A percentile compares a stretch with the other conserved stretches of the same genome.
Evolutionary conservation across 106 monocot genomes (phyloP).

Genomic region (Ottelia alismoides): DNA sequence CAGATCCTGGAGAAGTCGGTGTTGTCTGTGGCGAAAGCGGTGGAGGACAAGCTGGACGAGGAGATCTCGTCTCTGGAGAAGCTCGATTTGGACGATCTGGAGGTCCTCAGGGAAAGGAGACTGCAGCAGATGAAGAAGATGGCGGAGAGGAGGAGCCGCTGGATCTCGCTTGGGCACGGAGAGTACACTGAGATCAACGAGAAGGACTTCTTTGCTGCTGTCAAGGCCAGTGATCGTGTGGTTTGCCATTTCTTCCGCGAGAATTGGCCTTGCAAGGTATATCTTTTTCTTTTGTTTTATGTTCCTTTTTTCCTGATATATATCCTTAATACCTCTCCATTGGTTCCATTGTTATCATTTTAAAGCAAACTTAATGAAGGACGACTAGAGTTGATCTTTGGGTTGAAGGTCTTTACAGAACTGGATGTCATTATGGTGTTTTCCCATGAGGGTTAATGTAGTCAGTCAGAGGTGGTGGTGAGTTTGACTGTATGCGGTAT

Average conservation of each 20-base stretch:
- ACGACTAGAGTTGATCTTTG: no score
- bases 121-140: constrained; percentile 78
- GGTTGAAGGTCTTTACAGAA: no score
- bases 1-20: constrained; percentile 88
- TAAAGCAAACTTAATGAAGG: no score
- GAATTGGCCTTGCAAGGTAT: constrained; percentile 98
- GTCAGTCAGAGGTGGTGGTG: no score
- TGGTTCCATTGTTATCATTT: no score
- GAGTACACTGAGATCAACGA: constrained; percentile 82
- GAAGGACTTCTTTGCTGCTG: constrained; percentile 85
- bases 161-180: constrained; percentile 80
- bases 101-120: constrained; percentile 68
- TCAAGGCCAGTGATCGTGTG: constrained; percentile 90
- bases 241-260: constrained; percentile 96
- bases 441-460: no score
- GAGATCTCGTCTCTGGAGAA: constrained; percentile 69
- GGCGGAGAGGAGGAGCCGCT: constrained; percentile 53
- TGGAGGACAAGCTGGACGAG: constrained; percentile 93
- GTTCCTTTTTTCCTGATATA: no score
- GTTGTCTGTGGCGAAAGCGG: constrained; percentile 67
- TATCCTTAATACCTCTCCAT: no score
- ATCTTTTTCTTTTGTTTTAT: no score
- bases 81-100: constrained; percentile 80
- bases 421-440: no score
- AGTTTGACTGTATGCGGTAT: no score